phyloP scores from a whole-genome alignment of 176 grass and related monocot species.

The Oryza meridionalis region DNA sequence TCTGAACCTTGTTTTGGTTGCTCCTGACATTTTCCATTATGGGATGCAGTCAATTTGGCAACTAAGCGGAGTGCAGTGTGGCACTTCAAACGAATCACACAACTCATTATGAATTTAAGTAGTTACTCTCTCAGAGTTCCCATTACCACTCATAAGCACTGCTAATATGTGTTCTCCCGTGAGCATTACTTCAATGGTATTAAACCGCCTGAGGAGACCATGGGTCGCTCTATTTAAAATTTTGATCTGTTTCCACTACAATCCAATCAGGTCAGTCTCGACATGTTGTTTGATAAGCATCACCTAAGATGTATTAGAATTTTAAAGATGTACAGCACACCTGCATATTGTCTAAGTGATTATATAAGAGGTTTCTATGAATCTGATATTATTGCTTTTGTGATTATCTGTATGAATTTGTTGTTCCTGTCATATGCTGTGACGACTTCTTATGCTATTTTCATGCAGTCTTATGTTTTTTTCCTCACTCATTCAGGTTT shows the following conservation, averaged over 20 bases:
- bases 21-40: neutral
- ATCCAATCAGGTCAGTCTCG: neutral
- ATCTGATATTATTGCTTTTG: neutral
- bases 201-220: neutral
- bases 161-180: neutral
- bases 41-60: neutral
- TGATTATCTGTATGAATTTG: neutral
- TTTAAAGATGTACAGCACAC: neutral
- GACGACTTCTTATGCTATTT: conserved; percentile 18
- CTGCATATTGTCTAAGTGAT: neutral
- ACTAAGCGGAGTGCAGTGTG: neutral
- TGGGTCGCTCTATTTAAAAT: neutral
- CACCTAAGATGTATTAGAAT: neutral
- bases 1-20: neutral
- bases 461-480: conserved; percentile 3
- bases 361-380: neutral
- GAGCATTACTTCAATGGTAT: neutral
- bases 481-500: neutral
- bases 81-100: neutral
- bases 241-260: neutral
- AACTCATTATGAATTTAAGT: neutral
- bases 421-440: neutral
- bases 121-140: conserved; percentile 1
- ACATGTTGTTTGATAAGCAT: neutral
- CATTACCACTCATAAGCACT: neutral